phyloP scores from a whole-genome alignment of 208 protist species.

The Herpetomonas samuelpessoai region DNA sequence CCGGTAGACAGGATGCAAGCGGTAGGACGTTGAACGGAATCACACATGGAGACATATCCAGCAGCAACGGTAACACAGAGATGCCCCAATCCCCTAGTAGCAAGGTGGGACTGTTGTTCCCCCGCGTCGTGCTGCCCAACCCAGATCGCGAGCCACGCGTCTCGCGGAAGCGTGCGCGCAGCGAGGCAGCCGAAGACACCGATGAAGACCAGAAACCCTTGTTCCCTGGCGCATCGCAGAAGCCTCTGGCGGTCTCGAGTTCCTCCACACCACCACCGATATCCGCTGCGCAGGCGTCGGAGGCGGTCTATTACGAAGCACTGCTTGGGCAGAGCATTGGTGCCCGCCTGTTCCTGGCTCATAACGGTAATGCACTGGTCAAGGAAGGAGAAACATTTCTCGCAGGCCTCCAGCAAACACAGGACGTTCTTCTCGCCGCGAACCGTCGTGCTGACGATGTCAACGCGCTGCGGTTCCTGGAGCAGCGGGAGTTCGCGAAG shows the following conservation, averaged over 20 bases:
- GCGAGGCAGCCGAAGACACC: too few relatives aligned
- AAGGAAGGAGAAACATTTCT: conserved; percentile 19
- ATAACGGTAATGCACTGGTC: conserved; percentile 1
- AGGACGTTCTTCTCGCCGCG: conserved; percentile 12
- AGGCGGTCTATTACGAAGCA: conserved; percentile 36
- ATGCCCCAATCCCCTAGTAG: too few relatives aligned
- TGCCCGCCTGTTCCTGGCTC: conserved; percentile 5
- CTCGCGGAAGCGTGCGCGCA: too few relatives aligned
- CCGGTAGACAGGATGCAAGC: too few relatives aligned
- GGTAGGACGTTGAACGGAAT: too few relatives aligned
- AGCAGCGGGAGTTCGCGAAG: conserved; percentile 37
- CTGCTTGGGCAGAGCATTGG: conserved; percentile 30
- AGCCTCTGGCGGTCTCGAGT: too few relatives aligned
- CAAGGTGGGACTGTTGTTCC: not conserved
- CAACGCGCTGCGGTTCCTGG: conserved; percentile 27
- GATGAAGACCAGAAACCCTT: too few relatives aligned
- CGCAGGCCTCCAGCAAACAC: conserved; percentile 15
- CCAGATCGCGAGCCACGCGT: too few relatives aligned
- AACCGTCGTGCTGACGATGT: conserved; percentile 14
- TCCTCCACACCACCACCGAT: conserved; percentile 4
- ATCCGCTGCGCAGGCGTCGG: conserved; percentile 8
- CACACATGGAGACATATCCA: too few relatives aligned
- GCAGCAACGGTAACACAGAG: too few relatives aligned
- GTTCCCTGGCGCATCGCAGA: too few relatives aligned
- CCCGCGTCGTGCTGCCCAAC: not conserved